Evolutionary conservation across 768 basidiomycete genomes (phyloP).

Genomic region (Rhodotorula toruloides): DNA sequence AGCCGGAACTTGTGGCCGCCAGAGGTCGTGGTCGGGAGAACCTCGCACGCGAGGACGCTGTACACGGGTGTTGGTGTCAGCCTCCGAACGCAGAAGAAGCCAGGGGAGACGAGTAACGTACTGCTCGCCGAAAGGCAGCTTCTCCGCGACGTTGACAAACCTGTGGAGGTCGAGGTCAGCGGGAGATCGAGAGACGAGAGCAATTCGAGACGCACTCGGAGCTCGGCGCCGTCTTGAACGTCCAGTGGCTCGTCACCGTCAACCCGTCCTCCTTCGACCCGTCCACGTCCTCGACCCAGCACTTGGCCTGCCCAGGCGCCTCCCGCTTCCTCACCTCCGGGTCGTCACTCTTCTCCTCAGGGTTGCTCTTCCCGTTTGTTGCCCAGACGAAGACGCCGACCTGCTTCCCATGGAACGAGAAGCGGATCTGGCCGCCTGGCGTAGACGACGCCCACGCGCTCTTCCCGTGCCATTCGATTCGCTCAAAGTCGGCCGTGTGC

Average conservation of each 20-base stretch:
- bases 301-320: constrained; percentile 16
- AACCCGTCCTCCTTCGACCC: not conserved
- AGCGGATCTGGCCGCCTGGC: constrained; percentile 22
- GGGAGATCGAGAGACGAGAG: no score
- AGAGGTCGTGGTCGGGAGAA: not conserved
- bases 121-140: constrained; percentile 1
- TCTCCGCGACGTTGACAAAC: constrained; percentile 12
- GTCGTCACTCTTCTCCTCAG: constrained; percentile 2
- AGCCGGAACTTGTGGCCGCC: constrained; percentile 19
- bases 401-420: constrained; percentile 14
- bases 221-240: constrained; percentile 4
- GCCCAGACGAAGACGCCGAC: constrained; percentile 27
- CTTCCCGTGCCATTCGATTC: constrained; percentile 30
- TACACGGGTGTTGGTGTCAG: not conserved
- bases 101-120: not conserved
- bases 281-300: constrained; percentile 21
- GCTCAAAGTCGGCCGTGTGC: constrained; percentile 6
- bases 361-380: constrained; percentile 6
- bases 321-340: not conserved
- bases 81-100: not conserved
- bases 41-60: constrained; percentile 31
- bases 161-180: not conserved
- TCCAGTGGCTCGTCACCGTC: constrained; percentile 5
- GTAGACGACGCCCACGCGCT: constrained; percentile 12
- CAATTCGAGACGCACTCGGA: constrained; percentile 3